Evolutionary conservation across 108 stramenopile species (phyloP).

Genomic region (Phaeodactylum tricornutum): DNA sequence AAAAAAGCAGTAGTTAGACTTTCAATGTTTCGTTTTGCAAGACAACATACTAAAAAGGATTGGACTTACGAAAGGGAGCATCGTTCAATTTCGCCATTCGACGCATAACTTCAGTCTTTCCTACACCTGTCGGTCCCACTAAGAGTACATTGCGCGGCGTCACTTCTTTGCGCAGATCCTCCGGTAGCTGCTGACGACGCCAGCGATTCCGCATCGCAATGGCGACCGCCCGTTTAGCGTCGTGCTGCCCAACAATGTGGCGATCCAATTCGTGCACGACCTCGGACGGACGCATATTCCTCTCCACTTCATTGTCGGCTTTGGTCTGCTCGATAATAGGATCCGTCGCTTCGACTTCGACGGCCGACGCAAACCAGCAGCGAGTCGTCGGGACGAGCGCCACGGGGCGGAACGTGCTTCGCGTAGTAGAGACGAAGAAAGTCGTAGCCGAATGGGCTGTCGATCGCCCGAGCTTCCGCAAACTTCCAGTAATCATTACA

Average conservation of each 20-base stretch:
- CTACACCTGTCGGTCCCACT: slow-evolving; percentile 94
- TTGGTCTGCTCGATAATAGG: too few relatives aligned
- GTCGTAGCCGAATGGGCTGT: too few relatives aligned
- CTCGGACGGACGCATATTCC: slow-evolving; percentile 60
- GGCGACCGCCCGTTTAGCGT: slow-evolving; percentile 97
- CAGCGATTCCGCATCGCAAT: slow-evolving; percentile 98
- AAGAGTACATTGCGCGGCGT: slow-evolving; percentile 99
- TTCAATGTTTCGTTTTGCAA: too few relatives aligned
- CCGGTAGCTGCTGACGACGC: slow-evolving; percentile 88
- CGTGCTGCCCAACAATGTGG: slow-evolving; percentile 91
- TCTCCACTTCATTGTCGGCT: too few relatives aligned
- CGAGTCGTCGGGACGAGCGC: too few relatives aligned
- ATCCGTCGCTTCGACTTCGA: too few relatives aligned
- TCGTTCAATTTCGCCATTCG: slow-evolving; percentile 93
- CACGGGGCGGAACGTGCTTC: too few relatives aligned
- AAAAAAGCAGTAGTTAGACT: neutral
- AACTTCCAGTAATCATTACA: too few relatives aligned
- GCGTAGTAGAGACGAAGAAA: too few relatives aligned
- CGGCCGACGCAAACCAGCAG: too few relatives aligned
- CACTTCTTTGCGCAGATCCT: slow-evolving; percentile 84
- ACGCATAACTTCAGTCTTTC: slow-evolving; percentile 92
- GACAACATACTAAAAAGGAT: too few relatives aligned
- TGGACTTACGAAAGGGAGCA: slow-evolving; percentile 84
- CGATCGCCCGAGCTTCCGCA: too few relatives aligned
- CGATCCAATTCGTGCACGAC: slow-evolving; percentile 80